These are phyloP conservation scores for Blastobotrys attinorum DNA, from an alignment of 805 yeast species.

Conservation along the genomic window DNA sequence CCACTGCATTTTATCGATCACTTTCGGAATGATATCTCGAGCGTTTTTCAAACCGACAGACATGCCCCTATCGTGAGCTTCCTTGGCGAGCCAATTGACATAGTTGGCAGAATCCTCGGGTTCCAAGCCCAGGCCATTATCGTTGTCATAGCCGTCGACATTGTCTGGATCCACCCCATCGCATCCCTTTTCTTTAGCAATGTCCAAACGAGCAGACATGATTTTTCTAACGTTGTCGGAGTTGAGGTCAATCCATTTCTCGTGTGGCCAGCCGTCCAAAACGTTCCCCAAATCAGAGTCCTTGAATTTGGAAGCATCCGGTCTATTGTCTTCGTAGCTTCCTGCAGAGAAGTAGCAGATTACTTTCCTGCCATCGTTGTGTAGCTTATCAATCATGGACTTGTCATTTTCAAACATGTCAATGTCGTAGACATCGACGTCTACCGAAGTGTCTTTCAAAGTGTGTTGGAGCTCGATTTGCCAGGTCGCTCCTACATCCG, in stretches of 20 bases:
- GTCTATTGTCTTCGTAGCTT: constrained; percentile 27
- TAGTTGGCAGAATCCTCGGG: constrained; percentile 21
- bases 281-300: constrained; percentile 21
- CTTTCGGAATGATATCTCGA: constrained; percentile 19
- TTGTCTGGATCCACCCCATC: constrained; percentile 30
- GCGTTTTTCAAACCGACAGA: constrained; percentile 26
- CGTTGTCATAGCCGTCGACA: constrained; percentile 27
- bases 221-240: constrained; percentile 20
- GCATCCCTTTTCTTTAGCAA: constrained; percentile 22
- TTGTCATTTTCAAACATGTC: constrained; percentile 22
- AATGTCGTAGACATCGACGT: constrained; percentile 21
- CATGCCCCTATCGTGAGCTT: constrained; percentile 18
- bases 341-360: constrained; percentile 31
- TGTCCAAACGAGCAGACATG: constrained; percentile 20
- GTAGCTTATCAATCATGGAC: constrained; percentile 16
- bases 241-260: constrained; percentile 24
- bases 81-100: constrained; percentile 20
- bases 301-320: constrained; percentile 20
- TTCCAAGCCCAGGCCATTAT: constrained; percentile 25
- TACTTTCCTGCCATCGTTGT: constrained; percentile 19
- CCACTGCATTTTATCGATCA: constrained; percentile 20
- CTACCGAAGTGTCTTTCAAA: constrained; percentile 7
- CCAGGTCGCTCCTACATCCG: constrained; percentile 18
- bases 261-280: constrained; percentile 28
- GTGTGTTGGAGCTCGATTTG: constrained; percentile 19